Evolutionary conservation across 2,329 filamentous ascomycete genomes (phyloP), one percentile per base, ranked within the genome.

Genomic region (Paraphaeosphaeria minitans): DNA sequence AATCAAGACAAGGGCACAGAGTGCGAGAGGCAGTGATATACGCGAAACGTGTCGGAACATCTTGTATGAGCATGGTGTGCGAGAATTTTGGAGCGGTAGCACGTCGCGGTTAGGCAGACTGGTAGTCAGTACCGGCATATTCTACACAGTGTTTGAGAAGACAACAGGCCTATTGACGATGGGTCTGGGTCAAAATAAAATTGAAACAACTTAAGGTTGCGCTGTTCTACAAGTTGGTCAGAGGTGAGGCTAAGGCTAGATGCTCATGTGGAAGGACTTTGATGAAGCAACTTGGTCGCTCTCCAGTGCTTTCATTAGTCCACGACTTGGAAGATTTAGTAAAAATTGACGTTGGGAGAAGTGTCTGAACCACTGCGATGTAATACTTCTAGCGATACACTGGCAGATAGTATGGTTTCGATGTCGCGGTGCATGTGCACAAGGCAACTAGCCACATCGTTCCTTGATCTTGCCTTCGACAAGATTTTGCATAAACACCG

Each of bases 1-100:
- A 1, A 68, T 80, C 43, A 79, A 80, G 65, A 80, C 77, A 5
- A 63, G 75, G 31, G 69, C 76, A 4, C 78, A 79, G 57, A 70
- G 72, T 41, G 64, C 65, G 24, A 59, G 62, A 35, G 70, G 72
- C 7, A 67, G 69, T 35, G 67, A 64, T 37, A 66, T 71, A 2
- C 42, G 64, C 7, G 56, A 65, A 19, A 72, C 71, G 10, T 66
- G 72, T 37, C 60, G 64, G 16, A 64, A 60, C 35, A 63, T 72
- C 2, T 61, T 66, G 56, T 59, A 56, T 14, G 57, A 69, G n/a
- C 57, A 60, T 27, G 72, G 72, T 1, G 16, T 72, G 9, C 60
- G 59, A 3, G 68, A 62, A 0, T 70, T 74, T 45, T 75, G 72
- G 72, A 70, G 64, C 48, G 72, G 71, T 0, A 73, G 69, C 35